Evolutionary conservation across 2,329 filamentous ascomycete genomes (phyloP), one percentile per base, ranked within the genome.

Genomic region (Hypocreales sp.): DNA sequence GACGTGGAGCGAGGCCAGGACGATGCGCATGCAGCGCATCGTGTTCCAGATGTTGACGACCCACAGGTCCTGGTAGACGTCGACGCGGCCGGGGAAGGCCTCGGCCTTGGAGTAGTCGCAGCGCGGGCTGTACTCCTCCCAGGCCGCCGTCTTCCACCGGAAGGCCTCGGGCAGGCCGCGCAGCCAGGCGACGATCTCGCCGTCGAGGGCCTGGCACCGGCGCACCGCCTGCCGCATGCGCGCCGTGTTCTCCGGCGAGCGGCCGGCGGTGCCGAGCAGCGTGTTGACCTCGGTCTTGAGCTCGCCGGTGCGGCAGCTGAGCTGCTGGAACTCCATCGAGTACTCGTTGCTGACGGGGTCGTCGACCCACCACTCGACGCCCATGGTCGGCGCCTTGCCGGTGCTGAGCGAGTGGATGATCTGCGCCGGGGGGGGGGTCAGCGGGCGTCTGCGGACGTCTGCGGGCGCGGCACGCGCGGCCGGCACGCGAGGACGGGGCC

Each of bases 81-180:
- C 69, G n/a, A 74, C 59, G 9, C 64, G 58, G 5, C 69, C 69
- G 0, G 69, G 68, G 37, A 61, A 73, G 0, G 68, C 64, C 35
- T 71, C 66, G 3, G 64, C 60, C 30, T 53, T 51, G 13, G 50
- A 39, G 34, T 66, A 66, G 41, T 72, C 60, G 20, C 58, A 60
- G 22, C 54, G 54, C 0, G 60, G 57, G 8, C 65, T 53, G 35
- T 60, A 54, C 31, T 65, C 59, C 31, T 69, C 61, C 67, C 67
- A 73, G 3, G 60, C 61, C 2, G 68, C 60, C 2, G 64, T 64
- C 37, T 53, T 55, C 40, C 49, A 60, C 8, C 44, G 46, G 51
- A 63, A 72, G 20, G 54, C 46, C 0, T 60, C 51, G 0, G 68
- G 64, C 12, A 68, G 39, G 7, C 45, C 46, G 22, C 51, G 46